Conservation (phyloP, 768 basidiomycete genomes). For the Suillus clintonianus region DNA sequence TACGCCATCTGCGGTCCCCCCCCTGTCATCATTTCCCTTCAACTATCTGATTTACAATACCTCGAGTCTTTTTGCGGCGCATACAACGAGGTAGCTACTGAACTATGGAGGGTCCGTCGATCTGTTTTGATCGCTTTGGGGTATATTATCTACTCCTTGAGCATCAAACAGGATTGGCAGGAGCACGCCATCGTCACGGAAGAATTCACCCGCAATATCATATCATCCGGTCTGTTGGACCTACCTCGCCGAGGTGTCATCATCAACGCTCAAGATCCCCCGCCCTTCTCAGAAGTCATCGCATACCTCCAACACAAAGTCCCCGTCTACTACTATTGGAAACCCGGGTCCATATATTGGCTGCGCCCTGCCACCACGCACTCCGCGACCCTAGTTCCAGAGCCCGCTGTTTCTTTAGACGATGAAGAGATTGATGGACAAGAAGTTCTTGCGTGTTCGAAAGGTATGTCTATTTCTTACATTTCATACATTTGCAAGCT, state of each 20-base stretch:
- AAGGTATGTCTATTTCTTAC: too few relatives aligned
- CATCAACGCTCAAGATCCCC: not conserved
- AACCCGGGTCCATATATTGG: not conserved
- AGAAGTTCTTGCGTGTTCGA: too few relatives aligned
- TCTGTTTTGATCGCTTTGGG: not conserved
- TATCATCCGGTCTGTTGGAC: not conserved
- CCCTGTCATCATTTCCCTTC: not conserved
- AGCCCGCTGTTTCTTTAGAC: too few relatives aligned
- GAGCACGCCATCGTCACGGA: fast-evolving
- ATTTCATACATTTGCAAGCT: too few relatives aligned
- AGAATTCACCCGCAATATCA: not conserved
- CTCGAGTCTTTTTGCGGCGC: not conserved
- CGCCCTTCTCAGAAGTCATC: not conserved
- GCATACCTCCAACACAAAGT: not conserved
- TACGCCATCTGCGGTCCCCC: not conserved
- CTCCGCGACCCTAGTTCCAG: too few relatives aligned
- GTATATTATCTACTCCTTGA: not conserved
- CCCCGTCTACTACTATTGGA: not conserved
- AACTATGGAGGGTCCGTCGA: not conserved
- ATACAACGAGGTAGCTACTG: not conserved
- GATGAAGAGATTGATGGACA: too few relatives aligned
- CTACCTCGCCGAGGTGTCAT: not conserved
- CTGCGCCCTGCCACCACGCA: not conserved
- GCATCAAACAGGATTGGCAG: not conserved
- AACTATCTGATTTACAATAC: not conserved